Evolutionary conservation across 768 basidiomycete species (phyloP).

Genomic region (Rhodocollybia butyracea): DNA sequence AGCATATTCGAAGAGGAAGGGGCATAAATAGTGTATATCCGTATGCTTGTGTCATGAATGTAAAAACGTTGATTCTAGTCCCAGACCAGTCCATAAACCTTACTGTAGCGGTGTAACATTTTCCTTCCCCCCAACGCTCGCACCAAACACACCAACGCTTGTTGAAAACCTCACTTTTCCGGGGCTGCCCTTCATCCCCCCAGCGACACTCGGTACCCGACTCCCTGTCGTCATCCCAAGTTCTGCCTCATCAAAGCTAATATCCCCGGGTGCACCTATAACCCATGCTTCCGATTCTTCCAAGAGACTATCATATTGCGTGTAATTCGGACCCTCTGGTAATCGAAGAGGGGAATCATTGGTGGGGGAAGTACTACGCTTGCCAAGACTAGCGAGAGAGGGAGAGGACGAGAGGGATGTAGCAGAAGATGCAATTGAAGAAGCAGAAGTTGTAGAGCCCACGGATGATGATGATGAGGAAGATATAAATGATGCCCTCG

Average conservation of each 20-base stretch:
- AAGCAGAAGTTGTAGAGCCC: not conserved
- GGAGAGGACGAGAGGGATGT: not conserved
- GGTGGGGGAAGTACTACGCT: slow-evolving; percentile 28
- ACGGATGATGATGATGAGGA: no score
- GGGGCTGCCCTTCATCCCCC: slow-evolving; percentile 21
- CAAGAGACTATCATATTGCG: slow-evolving; percentile 39
- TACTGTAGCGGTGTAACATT: slow-evolving; percentile 25
- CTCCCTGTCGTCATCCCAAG: not conserved
- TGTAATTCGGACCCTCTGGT: not conserved
- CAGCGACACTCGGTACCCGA: not conserved
- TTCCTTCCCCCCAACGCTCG: slow-evolving; percentile 45
- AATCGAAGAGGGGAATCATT: slow-evolving; percentile 4
- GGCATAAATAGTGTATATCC: no score
- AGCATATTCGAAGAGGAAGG: no score
- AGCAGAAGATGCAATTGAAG: not conserved
- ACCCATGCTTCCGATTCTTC: slow-evolving; percentile 59
- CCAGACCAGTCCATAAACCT: no score
- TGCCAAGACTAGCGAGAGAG: slow-evolving; percentile 3
- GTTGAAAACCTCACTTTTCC: slow-evolving; percentile 19
- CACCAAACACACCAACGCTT: slow-evolving; percentile 35
- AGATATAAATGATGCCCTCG: not conserved
- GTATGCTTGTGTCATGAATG: no score
- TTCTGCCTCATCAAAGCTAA: slow-evolving; percentile 50
- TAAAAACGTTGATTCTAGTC: no score
- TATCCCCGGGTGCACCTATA: slow-evolving; percentile 33